phyloP scores from a whole-genome alignment of 2,329 filamentous ascomycete species.

The Colletotrichum destructivum region DNA sequence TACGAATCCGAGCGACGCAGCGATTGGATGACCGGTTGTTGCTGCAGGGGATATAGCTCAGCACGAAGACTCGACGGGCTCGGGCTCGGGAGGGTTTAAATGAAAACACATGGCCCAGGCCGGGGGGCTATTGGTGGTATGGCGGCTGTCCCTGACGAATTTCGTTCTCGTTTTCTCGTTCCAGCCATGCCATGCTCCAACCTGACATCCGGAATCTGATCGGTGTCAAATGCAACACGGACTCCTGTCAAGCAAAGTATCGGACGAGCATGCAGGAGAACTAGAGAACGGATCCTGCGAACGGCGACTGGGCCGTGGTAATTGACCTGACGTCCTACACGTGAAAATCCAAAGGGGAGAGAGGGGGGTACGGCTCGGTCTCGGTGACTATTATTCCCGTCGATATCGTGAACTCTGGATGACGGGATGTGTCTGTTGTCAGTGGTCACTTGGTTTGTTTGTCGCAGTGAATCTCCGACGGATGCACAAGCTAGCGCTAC shows the following conservation, averaged over 20 bases:
- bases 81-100: constrained; percentile 4
- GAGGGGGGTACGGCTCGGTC: not conserved
- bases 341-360: not conserved
- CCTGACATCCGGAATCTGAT: not conserved
- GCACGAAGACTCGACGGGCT: constrained; percentile 14
- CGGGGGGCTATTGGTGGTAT: not conserved
- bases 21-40: constrained; percentile 24
- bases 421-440: not conserved
- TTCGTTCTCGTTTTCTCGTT: constrained; percentile 13
- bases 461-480: not conserved
- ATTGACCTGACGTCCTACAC: not conserved
- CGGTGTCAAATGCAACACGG: not conserved
- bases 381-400: not conserved
- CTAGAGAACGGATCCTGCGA: too few species aligned
- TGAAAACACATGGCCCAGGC: constrained; percentile 22
- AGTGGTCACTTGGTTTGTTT: not conserved
- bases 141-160: not conserved
- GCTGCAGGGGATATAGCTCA: constrained; percentile 9
- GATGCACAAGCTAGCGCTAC: not conserved
- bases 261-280: not conserved
- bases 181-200: not conserved
- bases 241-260: constrained; percentile 4
- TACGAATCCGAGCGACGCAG: constrained; percentile 14
- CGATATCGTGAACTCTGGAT: too few species aligned
- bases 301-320: not conserved